Evolutionary conservation across 768 basidiomycete genomes (phyloP).

Genomic region (Russula earlei): DNA sequence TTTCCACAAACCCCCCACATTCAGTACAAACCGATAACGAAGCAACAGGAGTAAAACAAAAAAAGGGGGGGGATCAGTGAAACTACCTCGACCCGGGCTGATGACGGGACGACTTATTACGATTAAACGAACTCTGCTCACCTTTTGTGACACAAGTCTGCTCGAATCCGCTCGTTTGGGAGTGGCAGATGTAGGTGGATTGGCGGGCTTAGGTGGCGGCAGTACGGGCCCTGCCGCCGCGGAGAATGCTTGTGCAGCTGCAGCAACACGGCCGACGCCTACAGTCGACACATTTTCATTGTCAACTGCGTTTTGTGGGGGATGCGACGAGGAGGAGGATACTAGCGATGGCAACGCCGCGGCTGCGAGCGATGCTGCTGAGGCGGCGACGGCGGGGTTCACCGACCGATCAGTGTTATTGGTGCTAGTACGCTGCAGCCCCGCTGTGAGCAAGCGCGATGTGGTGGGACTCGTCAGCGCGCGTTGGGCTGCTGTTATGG

Average conservation of each 20-base stretch:
- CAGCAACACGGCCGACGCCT: background rate
- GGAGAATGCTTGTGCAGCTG: slow-evolving; percentile 12
- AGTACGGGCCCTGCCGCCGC: too few relatives aligned
- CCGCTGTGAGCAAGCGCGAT: slow-evolving; percentile 1
- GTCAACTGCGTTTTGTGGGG: background rate
- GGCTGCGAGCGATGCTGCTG: background rate
- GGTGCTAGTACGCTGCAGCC: background rate
- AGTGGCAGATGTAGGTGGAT: background rate
- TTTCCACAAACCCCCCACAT: background rate
- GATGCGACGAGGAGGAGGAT: background rate
- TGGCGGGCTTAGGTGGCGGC: background rate
- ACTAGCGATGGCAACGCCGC: background rate
- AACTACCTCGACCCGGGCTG: too few relatives aligned
- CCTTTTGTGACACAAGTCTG: slow-evolving; percentile 3
- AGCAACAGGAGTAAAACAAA: background rate
- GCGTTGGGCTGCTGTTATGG: slow-evolving; percentile 22
- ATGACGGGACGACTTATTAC: too few relatives aligned
- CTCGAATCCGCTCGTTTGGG: background rate
- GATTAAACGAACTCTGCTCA: background rate
- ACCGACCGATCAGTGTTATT: background rate
- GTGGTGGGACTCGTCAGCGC: slow-evolving; percentile 21
- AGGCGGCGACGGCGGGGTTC: background rate
- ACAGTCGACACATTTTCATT: background rate
- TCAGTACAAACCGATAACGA: too few relatives aligned
- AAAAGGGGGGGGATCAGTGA: too few relatives aligned